Percentiles rank a stretch among this genome's conserved stretches.
Evolutionary conservation across 352 stramenopile species (phyloP).

Genomic region (Pelagophyceae sp.): DNA sequence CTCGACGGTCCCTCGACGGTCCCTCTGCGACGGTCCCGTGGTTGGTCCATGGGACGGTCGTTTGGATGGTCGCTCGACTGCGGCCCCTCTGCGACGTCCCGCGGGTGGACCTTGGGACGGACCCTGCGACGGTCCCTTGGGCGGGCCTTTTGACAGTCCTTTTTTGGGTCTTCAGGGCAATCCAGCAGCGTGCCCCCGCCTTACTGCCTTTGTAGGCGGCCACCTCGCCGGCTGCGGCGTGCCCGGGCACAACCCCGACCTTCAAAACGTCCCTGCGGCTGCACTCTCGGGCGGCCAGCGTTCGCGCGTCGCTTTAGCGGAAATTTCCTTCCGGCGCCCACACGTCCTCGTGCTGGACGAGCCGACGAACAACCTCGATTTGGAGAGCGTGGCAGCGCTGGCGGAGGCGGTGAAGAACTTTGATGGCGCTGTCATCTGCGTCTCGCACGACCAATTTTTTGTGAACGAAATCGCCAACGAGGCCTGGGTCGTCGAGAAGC

Average conservation of each 20-base stretch:
- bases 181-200: background rate
- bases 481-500: conserved; percentile 35
- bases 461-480: conserved; percentile 43
- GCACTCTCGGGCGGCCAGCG: conserved; percentile 91
- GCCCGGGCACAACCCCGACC: conserved; percentile 28
- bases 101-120: no score
- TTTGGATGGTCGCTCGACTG: no score
- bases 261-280: no score
- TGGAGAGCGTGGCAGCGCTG: conserved; percentile 69
- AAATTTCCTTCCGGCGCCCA: conserved; percentile 63
- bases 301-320: conserved; percentile 59
- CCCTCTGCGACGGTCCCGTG: no score
- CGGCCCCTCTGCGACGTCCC: no score
- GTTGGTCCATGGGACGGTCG: no score
- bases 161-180: no score
- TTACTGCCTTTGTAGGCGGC: no score
- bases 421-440: conserved; percentile 87
- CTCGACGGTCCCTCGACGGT: no score
- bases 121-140: no score
- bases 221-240: conserved; percentile 38
- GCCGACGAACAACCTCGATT: conserved; percentile 70
- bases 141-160: no score
- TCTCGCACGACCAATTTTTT: conserved; percentile 58
- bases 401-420: conserved; percentile 79
- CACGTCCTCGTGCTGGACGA: conserved; percentile 82